These are phyloP conservation scores for Penicillium griseofulvum DNA, from an alignment of 2,329 filamentous ascomycete genomes.

Conservation along the genomic window DNA sequence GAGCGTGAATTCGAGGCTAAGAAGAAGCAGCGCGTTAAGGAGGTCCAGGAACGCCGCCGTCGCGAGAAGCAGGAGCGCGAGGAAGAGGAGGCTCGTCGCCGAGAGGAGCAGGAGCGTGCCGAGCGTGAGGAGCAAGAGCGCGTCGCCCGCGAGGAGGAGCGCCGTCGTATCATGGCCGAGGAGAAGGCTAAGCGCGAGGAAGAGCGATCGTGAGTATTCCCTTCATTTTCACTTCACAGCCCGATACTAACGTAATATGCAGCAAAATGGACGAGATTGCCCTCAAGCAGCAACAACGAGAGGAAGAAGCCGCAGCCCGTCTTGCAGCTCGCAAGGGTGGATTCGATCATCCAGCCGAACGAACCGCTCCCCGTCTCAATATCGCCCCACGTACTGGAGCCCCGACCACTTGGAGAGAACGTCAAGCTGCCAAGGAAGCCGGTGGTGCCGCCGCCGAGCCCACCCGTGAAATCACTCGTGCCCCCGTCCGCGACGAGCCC, in stretches of 20 bases:
- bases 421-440: slow-evolving; percentile 52
- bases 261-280: slow-evolving; percentile 64
- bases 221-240: neutral
- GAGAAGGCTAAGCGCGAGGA: slow-evolving; percentile 62
- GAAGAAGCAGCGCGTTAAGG: slow-evolving; percentile 82
- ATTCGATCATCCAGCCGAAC: slow-evolving; percentile 51
- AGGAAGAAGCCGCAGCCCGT: slow-evolving; percentile 82
- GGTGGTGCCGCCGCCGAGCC: slow-evolving; percentile 21
- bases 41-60: slow-evolving; percentile 77
- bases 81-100: slow-evolving; percentile 72
- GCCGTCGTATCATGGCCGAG: slow-evolving; percentile 69
- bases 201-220: slow-evolving; percentile 54
- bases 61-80: slow-evolving; percentile 82
- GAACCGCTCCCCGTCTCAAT: slow-evolving; percentile 54
- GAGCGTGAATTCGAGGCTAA: slow-evolving; percentile 91
- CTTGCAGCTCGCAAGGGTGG: slow-evolving; percentile 62
- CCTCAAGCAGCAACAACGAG: slow-evolving; percentile 70
- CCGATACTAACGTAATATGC: slow-evolving; percentile 34
- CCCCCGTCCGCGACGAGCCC: slow-evolving; percentile 31
- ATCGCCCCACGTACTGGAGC: slow-evolving; percentile 50
- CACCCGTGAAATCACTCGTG: neutral
- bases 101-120: slow-evolving; percentile 82
- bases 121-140: slow-evolving; percentile 83
- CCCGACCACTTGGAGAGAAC: slow-evolving; percentile 57
- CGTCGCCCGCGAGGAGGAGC: slow-evolving; percentile 74